Percentiles rank a stretch among this genome's conserved stretches.
Conservation (phyloP, 1,284 basidiomycete genomes). For the Tylopilus orsonianus region DNA sequence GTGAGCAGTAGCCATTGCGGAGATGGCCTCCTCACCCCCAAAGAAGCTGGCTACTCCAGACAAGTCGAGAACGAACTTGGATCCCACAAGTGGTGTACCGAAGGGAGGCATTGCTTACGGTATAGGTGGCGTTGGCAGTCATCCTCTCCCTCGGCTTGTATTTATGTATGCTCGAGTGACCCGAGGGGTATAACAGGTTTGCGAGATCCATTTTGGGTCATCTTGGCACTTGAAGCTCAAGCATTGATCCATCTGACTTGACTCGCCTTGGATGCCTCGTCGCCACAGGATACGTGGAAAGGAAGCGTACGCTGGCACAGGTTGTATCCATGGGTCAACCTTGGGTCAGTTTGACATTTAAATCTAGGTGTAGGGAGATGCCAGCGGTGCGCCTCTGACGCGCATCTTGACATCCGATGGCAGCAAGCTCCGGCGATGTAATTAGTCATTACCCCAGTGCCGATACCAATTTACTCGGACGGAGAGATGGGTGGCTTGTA, state of each 20-base stretch:
- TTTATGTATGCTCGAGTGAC: background rate
- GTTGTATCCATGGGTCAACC: too few species aligned
- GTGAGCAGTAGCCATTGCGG: slow-evolving; percentile 31
- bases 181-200: background rate
- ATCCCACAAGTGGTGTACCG: slow-evolving; percentile 8
- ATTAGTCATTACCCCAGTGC: too few species aligned
- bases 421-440: too few species aligned
- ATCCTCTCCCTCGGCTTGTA: background rate
- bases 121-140: background rate
- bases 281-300: background rate
- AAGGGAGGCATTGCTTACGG: slow-evolving; percentile 20
- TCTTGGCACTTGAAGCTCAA: slow-evolving; percentile 1
- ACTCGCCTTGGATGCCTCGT: slow-evolving; percentile 1
- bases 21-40: slow-evolving; percentile 32
- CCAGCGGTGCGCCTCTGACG: too few species aligned
- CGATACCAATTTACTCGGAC: too few species aligned
- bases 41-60: slow-evolving; percentile 30
- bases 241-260: background rate
- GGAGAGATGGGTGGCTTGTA: too few species aligned
- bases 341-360: too few species aligned
- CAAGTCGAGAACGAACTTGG: slow-evolving; percentile 22
- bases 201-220: slow-evolving; percentile 5
- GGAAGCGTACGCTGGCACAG: background rate
- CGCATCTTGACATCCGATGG: too few species aligned
- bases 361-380: too few species aligned